phyloP scores from a whole-genome alignment of 1,284 basidiomycete genomes.

The Abortiporus biennis region DNA sequence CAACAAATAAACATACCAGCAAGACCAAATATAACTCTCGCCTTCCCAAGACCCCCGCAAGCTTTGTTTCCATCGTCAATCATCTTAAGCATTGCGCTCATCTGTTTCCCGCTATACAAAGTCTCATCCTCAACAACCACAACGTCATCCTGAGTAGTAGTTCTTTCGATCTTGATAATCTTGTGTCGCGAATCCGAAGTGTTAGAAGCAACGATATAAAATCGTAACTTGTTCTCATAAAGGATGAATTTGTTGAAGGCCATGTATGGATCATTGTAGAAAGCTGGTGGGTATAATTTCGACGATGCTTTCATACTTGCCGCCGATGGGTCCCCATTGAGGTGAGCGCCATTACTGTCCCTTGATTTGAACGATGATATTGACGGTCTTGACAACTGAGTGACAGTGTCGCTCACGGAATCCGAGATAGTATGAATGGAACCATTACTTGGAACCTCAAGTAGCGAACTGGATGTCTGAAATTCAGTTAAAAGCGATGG shows the following conservation, averaged over 20 bases:
- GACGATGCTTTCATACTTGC: background rate
- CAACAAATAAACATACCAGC: conserved; percentile 43
- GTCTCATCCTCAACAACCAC: conserved; percentile 84
- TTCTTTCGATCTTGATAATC: conserved; percentile 89
- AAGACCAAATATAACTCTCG: conserved; percentile 76
- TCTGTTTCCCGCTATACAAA: conserved; percentile 81
- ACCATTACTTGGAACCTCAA: background rate
- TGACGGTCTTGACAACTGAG: background rate
- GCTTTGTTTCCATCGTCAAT: conserved; percentile 90
- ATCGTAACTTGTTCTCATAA: conserved; percentile 84
- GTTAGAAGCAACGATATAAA: conserved; percentile 87
- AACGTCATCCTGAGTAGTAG: conserved; percentile 63
- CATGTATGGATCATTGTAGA: background rate
- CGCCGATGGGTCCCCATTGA: background rate
- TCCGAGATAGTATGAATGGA: background rate
- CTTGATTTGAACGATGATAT: background rate
- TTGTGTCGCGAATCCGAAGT: conserved; percentile 80
- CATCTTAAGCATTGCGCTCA: conserved; percentile 89
- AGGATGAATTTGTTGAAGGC: conserved; percentile 86
- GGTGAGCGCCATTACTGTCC: background rate
- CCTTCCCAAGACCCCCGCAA: conserved; percentile 83
- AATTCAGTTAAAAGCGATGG: too few relatives aligned
- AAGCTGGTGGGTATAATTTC: background rate
- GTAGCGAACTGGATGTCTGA: background rate
- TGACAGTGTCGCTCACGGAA: background rate